Base-by-base conservation (phyloP, 257 asterid species). In the Handroanthus guayacan region DNA sequence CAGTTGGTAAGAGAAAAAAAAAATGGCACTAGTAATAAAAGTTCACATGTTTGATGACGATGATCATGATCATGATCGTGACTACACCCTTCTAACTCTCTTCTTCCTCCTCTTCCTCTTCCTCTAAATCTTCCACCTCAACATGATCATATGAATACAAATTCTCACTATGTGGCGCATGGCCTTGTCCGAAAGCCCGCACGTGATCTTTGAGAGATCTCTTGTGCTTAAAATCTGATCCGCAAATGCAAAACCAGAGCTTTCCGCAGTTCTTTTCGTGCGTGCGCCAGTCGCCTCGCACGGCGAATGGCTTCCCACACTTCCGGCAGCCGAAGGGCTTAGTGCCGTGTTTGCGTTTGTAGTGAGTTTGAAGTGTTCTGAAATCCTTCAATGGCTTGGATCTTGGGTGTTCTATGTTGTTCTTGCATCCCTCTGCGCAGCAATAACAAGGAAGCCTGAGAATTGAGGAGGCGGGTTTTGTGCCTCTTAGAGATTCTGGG, bases 201-300 rank as follows among this genome's bases (percentile, higher is more conserved):
- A 91, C 89, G 56, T 94, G 98, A 18, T 94, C 98, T 79, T 94
- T 94, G 5, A 94, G 87, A 5, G 98, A 94, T 14, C 98, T 81
- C 85, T 94, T 94, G 67, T 91, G 98, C 87, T 93, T 93, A 56
- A 93, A 93, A 67, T 93, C 98, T 5, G 97, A 93, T 17, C 98
- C 98, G 72, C 98, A 93, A 5, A 87, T 86, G 75, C 98, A 93
- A 65, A 91, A 91, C 97, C 98, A 91, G 5, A 88, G 20, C 52
- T 85, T 89, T 1, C 97, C 98, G 71, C 98, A 93, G 67, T 93
- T 93, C 79, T 94, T 94, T 84, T 94, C 98, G 44, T 94, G 98
- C 2, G 98, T 94, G 36, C 95, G 88, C 98, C 98, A 91, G 57
- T 94, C 98, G 2, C 98, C 98, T 11, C 95, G 83, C 3, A 94